phyloP scores from a whole-genome alignment of 768 basidiomycete genomes.

The Boletales sp. region DNA sequence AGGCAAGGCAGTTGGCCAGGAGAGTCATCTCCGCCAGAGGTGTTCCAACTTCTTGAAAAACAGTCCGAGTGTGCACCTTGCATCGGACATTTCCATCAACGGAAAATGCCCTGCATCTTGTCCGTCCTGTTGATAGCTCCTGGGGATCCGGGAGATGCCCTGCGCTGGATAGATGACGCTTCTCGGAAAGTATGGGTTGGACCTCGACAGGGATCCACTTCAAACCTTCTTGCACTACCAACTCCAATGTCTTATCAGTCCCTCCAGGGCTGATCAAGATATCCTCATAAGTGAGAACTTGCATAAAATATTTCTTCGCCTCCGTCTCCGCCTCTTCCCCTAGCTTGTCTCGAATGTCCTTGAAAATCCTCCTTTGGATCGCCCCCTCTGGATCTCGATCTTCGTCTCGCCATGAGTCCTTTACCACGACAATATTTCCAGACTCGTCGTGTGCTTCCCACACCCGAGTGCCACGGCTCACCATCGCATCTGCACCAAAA shows the following conservation, averaged over 20 bases:
- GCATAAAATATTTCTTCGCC: background rate
- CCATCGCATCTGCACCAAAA: background rate
- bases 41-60: background rate
- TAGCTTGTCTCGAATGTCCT: background rate
- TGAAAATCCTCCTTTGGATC: background rate
- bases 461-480: background rate
- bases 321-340: background rate
- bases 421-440: background rate
- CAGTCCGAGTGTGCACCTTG: background rate
- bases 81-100: background rate
- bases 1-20: too few species aligned
- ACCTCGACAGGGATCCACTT: too few species aligned
- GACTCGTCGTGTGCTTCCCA: conserved; percentile 2
- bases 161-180: too few species aligned
- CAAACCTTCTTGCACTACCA: too few species aligned
- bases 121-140: too few species aligned
- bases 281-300: too few species aligned
- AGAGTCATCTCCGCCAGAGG: background rate
- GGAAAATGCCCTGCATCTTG: too few species aligned
- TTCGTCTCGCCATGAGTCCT: conserved; percentile 9
- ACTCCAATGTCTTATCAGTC: too few species aligned
- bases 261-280: background rate
- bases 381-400: background rate
- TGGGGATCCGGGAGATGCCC: background rate
- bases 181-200: too few species aligned